Percentiles rank a stretch among this genome's conserved stretches.
Evolutionary conservation across 2,329 filamentous ascomycete genomes (phyloP).

Genomic region (Septoria linicola): DNA sequence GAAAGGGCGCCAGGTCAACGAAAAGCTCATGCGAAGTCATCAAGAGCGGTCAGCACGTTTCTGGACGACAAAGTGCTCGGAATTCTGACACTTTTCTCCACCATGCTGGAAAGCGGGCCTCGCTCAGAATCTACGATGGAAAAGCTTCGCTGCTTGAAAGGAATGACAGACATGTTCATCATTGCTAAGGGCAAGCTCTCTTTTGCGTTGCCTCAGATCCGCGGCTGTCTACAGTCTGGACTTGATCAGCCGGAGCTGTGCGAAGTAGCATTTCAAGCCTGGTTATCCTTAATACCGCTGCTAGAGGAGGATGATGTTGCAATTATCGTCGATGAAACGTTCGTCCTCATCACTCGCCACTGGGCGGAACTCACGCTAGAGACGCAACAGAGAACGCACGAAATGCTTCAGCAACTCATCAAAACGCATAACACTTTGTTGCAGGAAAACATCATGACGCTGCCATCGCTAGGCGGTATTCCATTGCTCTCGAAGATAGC

Average conservation of each 20-base stretch:
- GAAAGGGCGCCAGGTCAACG: conserved; percentile 49
- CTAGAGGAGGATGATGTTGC: conserved; percentile 78
- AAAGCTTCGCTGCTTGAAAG: conserved; percentile 73
- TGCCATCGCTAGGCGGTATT: conserved; percentile 76
- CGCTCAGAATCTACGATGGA: conserved; percentile 47
- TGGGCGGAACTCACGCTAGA: conserved; percentile 67
- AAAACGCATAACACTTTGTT: conserved; percentile 62
- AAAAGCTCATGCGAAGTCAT: conserved; percentile 48
- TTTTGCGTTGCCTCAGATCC: conserved; percentile 85
- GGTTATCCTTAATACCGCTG: conserved; percentile 73
- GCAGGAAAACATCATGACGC: conserved; percentile 65
- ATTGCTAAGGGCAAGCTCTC: conserved; percentile 71
- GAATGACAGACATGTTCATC: conserved; percentile 83
- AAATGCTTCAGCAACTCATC: conserved; percentile 65
- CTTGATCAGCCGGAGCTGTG: conserved; percentile 73
- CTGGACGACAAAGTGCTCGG: conserved; percentile 82
- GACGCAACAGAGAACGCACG: conserved; percentile 60
- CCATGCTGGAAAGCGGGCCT: conserved; percentile 60
- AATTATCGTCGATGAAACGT: conserved; percentile 79
- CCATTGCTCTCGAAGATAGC: conserved; percentile 68
- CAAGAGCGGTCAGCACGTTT: conserved; percentile 67
- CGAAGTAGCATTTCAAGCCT: conserved; percentile 76
- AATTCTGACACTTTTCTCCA: conserved; percentile 78
- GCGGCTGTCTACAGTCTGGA: conserved; percentile 85
- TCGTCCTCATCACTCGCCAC: conserved; percentile 79